Evolutionary conservation across 768 basidiomycete genomes (phyloP), one percentile per base, ranked within the genome.

Genomic region (Pisolithus marmoratus): DNA sequence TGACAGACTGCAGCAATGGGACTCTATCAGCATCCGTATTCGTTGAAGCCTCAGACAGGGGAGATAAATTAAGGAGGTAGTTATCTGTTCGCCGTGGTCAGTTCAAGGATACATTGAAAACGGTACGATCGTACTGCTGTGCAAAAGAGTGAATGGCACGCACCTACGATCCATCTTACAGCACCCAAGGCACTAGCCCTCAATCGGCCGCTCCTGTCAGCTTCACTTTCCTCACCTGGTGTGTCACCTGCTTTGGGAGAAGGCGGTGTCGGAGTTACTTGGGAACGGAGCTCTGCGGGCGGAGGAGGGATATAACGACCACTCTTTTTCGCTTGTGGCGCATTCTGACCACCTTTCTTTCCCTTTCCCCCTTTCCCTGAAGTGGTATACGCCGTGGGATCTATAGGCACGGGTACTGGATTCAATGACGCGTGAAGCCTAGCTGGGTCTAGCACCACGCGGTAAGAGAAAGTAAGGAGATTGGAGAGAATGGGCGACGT

Each of bases 101-200:
- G 44, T 8, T 17, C 26, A 15, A 14, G 7, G 20, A 22, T 36
- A 19, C 20, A 47, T 6, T 8, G 37, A 8, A 22, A 12, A 31
- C 46, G 2, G 27, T 4, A 46, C 5, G 24, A 31, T 8, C 27
- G 12, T 4, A 31, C 11, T 27, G 26, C 24, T 26, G 11, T 17
- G 27, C 23, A 12, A 38, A 29, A 43, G 48, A 40, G 51, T 61
- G 31, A 45, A 27, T 27, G 36, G 40, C 20, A 71, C 79, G 46
- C 64, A 87, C 85, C 79, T 48, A 88, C 47, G 4, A 85, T 61
- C 79, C 83, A 87, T 54, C 72, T 73, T 11, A 87, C 56, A 7
- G 79, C 80, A 12, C 86, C 86, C 17, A 92, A 71, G 3, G 81
- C 85, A 27, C 81, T 79, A 12, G 87, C 76, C 19, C 90, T 74